phyloP scores from a whole-genome alignment of 78 protist species.

The Corallochytrium limacisporum region DNA sequence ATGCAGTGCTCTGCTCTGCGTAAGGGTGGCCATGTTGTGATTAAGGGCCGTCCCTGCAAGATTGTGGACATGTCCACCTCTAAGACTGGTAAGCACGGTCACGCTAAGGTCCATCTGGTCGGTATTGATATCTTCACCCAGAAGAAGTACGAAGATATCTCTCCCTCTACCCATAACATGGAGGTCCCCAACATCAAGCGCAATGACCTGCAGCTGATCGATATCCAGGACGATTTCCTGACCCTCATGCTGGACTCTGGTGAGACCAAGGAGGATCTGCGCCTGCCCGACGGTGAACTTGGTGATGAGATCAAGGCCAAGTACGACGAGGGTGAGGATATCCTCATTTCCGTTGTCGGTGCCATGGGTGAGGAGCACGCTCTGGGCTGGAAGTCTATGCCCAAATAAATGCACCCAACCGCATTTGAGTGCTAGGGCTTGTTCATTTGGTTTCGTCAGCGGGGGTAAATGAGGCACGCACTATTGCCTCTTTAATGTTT shows the following conservation, averaged over 20 bases:
- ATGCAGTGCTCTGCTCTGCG: constrained; percentile 48
- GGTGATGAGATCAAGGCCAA: constrained; percentile 19
- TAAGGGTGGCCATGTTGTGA: constrained; percentile 47
- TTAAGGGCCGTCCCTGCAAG: constrained; percentile 76
- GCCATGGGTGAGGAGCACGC: constrained; percentile 59
- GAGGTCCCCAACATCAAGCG: constrained; percentile 75
- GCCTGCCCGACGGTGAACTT: constrained; percentile 31
- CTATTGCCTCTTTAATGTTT: too few species aligned
- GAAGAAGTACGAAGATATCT: constrained; percentile 82
- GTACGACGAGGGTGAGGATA: constrained; percentile 38
- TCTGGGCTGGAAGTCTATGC: too few species aligned
- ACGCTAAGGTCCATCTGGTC: constrained; percentile 87
- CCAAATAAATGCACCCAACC: too few species aligned
- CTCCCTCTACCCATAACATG: constrained; percentile 89
- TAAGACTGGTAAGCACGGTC: constrained; percentile 99
- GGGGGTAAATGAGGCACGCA: too few species aligned
- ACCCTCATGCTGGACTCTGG: constrained; percentile 38
- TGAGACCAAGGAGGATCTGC: constrained; percentile 44
- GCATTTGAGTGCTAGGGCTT: too few species aligned
- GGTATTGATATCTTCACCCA: constrained; percentile 94
- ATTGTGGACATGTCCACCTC: constrained; percentile 68
- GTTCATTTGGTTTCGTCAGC: too few species aligned
- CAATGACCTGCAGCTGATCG: constrained; percentile 53
- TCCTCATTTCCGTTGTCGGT: constrained; percentile 27
- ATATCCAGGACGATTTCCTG: constrained; percentile 47